Base-by-base conservation (phyloP, 768 basidiomycete genomes). In the Calocybe cyanea region DNA sequence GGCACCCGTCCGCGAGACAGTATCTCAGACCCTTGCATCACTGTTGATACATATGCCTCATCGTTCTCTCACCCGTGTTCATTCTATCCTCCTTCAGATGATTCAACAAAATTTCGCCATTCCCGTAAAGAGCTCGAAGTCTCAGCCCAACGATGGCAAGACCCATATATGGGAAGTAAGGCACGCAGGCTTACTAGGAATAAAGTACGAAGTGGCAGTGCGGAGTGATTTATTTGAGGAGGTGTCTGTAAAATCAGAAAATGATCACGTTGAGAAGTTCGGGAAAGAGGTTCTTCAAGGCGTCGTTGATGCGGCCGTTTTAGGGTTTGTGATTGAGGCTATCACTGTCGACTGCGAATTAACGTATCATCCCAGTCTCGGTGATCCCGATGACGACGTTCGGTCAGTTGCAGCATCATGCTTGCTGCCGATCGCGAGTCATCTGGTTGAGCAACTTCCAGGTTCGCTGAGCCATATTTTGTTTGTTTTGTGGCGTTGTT, bases 161-260 rank as follows among this genome's bases (percentile, higher is more conserved):
- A 68, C 66, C 43, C 90, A 94, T 63, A 78, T 92, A 6, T 99
- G 96, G 96, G 92, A 98, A 65, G 87, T 99, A 40, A 78, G 95
- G 44, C 96, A 99, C 70, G 94, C 96, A n/a, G 96, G 96, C 21
- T 68, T 99, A 48, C 76, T 98, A 7, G 96, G 96, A 1, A 83
- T 99, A 63, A 97, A 97, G 71, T 98, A 98, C 62, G 91, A 97
- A 63, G 93, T 98, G 30, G 96, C 95, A 11, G 96, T 98, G 14
- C 73, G 92, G 52, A 81, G 75, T 43, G 92, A 96, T 61, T 67
- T 97, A 18, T 83, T 98, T 46, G 77, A 79, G 19, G 59, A 67
- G 6, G 55, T 57, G 20, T 45, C 53, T 25, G 57, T 68, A 14
- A 67, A 70, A 48, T 53, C 59, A 32, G 70, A 72, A 56, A 70